A percentile compares a stretch with the other conserved stretches of the same genome.
phyloP scores from a whole-genome alignment of 305 asterid species.

The Solanum hybrid region DNA sequence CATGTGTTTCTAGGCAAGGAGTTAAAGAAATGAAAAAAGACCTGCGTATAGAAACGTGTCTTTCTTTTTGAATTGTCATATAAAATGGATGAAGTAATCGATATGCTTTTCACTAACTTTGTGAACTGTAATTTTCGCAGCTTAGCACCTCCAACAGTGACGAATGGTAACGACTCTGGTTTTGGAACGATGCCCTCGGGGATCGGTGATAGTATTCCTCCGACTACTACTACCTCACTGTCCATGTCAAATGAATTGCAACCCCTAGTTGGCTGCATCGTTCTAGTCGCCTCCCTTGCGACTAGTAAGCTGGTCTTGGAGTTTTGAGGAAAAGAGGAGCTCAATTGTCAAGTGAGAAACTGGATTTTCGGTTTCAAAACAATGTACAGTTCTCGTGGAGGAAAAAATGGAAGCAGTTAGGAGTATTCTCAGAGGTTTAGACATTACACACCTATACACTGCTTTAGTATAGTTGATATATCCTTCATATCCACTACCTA shows the following conservation, averaged over 20 bases:
- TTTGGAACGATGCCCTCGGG: conserved; percentile 38
- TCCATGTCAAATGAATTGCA: conserved; percentile 34
- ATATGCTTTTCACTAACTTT: not conserved
- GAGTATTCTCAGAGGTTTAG: not conserved
- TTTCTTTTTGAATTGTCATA: not conserved
- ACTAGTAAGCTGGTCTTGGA: conserved; percentile 20
- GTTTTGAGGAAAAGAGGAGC: not conserved
- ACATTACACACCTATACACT: not conserved
- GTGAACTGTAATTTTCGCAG: conserved; percentile 12
- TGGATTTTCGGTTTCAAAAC: conserved; percentile 3
- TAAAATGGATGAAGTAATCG: not conserved
- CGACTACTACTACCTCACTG: conserved; percentile 18
- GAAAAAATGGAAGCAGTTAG: conserved; percentile 2
- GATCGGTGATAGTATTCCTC: conserved; percentile 37
- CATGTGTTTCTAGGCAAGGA: not conserved
- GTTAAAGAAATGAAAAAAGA: not conserved
- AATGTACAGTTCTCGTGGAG: conserved; percentile 20
- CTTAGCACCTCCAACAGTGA: conserved; percentile 28
- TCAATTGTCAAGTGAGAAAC: not conserved
- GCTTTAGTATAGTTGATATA: not conserved
- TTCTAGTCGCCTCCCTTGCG: conserved; percentile 21
- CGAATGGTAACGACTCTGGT: conserved; percentile 41
- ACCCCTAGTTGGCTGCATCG: conserved; percentile 32
- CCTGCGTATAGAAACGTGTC: not conserved
- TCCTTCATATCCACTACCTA: not conserved